Base-by-base conservation (phyloP, 2,329 filamentous ascomycete genomes). In the Talaromyces atroroseus region DNA sequence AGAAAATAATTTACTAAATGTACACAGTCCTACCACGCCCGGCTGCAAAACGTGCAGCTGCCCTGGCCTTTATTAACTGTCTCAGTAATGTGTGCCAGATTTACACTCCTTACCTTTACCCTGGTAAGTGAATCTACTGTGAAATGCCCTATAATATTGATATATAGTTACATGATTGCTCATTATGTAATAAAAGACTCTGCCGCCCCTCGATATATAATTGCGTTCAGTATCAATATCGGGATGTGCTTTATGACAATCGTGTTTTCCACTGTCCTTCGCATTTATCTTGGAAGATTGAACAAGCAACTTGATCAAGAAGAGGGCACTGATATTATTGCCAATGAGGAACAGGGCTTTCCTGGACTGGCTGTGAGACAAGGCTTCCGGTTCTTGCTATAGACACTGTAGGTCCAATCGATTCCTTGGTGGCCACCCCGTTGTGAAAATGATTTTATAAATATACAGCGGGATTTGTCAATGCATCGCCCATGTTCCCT, bases 61-160 rank as follows among this genome's bases (percentile, higher is more conserved):
- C 87, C 0, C 69, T 92, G 5, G 89, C 88, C 1, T 84, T 87
- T 59, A 89, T 92, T 71, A 92, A 92, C 66, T 85, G 85, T 2
- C 78, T 89, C 10, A 82, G 80, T 18, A 90, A 92, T 48, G 45
- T 48, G 45, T 48, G 45, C 45, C 45, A 48, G 23, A 60, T 62
- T 18, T 62, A 62, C 20, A 60, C 60, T 0, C 58, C 58, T 16
- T 59, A 59, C 29, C 50, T 62, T 14, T 60, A 62, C 34, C 58
- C 58, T n/a, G 58, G 58, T 61, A 53, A 50, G 54, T n/a, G n/a
- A n/a, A n/a, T n/a, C n/a, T 48, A n/a, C 6, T 18, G 26, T 29
- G 5, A 5, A 5, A 5, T 49, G 36, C 21, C 18, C 21, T n/a
- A 21, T 24, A 8, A 29, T 18, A 52, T 29, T 29, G 4, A 29